These are phyloP conservation scores for Saturnispora kantuleensis DNA, from an alignment of 805 yeast genomes.

Conservation along the genomic window DNA sequence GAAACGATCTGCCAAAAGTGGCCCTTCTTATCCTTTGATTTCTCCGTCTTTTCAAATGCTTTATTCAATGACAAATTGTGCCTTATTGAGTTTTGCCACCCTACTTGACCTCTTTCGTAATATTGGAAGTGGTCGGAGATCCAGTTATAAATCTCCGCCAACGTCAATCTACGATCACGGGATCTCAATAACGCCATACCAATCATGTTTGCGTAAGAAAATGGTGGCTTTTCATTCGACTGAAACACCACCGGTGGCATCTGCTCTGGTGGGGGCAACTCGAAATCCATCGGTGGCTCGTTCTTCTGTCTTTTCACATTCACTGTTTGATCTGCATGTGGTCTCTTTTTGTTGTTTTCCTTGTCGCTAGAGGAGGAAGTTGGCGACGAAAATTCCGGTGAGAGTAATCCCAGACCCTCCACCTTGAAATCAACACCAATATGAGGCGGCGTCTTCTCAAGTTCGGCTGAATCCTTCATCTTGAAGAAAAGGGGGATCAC, in stretches of 20 bases:
- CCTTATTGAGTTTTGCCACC: constrained; percentile 97
- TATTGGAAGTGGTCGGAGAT: constrained; percentile 76
- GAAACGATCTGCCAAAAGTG: constrained; percentile 87
- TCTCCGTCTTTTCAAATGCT: constrained; percentile 83
- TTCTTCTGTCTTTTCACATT: constrained; percentile 15
- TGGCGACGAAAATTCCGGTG: constrained; percentile 41
- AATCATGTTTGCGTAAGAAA: constrained; percentile 85
- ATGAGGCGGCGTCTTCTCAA: constrained; percentile 3
- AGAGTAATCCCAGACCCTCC: constrained; percentile 20
- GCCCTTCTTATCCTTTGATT: constrained; percentile 83
- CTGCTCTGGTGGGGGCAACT: constrained; percentile 29
- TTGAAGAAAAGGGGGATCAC: no score
- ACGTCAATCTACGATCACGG: constrained; percentile 58
- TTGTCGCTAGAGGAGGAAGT: constrained; percentile 13
- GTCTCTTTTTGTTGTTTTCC: constrained; percentile 7
- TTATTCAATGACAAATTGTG: constrained; percentile 89
- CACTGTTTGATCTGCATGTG: neutral
- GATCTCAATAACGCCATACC: constrained; percentile 88
- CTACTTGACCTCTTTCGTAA: constrained; percentile 76
- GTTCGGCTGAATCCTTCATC: no score
- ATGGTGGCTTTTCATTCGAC: constrained; percentile 68
- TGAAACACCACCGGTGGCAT: constrained; percentile 40
- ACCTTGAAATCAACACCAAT: no score
- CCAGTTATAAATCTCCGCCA: constrained; percentile 87
- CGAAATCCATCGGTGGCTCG: constrained; percentile 23